Evolutionary conservation across 305 asterid genomes (phyloP), one percentile per base, ranked within the genome.

Genomic region (Nicotiana rustica): DNA sequence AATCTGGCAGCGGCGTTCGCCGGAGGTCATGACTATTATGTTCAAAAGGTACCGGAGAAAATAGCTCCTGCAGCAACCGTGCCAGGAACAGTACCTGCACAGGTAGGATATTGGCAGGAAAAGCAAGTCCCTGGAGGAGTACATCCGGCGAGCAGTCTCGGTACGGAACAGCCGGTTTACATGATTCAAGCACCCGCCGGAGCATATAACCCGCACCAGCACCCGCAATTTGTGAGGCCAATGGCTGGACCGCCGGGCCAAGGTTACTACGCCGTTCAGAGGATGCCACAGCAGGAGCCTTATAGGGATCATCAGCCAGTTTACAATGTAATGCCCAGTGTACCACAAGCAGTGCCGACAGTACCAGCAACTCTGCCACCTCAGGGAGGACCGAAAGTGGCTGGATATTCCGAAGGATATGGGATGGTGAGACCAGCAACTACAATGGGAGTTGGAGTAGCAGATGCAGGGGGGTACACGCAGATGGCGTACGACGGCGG

Each of bases 401-500:
- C 87, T 12, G 93, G 90, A 14, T 92, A 92, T 56, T 10, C 97
- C 1, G 97, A 92, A 36, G 94, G 97, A 3, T 92, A 61, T 67
- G 92, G 90, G 17, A 89, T 94, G 92, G 89, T 89, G 44, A 87
- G 97, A 56, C 90, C 91, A 13, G 83, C 68, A 56, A 82, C 85
- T 18, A 67, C 87, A 7, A 93, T 87, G 10, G 94, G 90, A 59
- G 73, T 85, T 1, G 96, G 93, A 60, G 57, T 88, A 83, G 85
- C 90, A 80, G 80, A 91, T n/a, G 94, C 84, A 13, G 52, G 89
- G 79, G 93, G 91, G 3, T 93, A 93, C 86, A 87, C 91, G 10
- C 98, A 88, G 84, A 19, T 94, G 89, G 91, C 92, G 67, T 95
- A 93, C 81, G 98, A 95, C 38, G 84, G 86, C 2, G 96, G 92